These are phyloP conservation scores for Mortierella sp. DNA, from an alignment of 371 early-diverging fungal genomes.

Conservation along the genomic window DNA sequence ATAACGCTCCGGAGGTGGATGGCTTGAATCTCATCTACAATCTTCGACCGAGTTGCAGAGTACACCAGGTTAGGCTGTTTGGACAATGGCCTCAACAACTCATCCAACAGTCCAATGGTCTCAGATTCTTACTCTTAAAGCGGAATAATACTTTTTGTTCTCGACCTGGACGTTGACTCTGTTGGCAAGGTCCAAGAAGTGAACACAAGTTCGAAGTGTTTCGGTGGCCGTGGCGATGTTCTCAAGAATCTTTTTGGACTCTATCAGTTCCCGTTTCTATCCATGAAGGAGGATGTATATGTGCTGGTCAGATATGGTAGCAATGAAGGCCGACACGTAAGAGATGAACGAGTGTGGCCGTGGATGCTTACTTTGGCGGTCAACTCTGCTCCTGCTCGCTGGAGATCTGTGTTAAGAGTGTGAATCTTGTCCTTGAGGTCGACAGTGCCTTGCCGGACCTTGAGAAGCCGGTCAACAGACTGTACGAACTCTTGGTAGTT, in stretches of 20 bases:
- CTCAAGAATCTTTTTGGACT: conserved; percentile 82
- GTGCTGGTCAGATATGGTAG: background rate
- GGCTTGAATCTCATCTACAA: conserved; percentile 80
- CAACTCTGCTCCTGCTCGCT: conserved; percentile 80
- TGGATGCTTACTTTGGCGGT: conserved; percentile 72
- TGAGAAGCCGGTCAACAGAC: conserved; percentile 93
- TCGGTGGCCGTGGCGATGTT: conserved; percentile 92
- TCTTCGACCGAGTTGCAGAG: conserved; percentile 55
- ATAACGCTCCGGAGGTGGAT: conserved; percentile 74
- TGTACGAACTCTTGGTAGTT: conserved; percentile 98
- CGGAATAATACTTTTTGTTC: conserved; percentile 88
- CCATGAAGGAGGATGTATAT: background rate
- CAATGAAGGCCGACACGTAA: background rate
- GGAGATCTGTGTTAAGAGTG: conserved; percentile 86
- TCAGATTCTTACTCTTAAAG: conserved; percentile 75
- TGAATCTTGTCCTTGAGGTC: conserved; percentile 85
- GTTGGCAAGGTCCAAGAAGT: conserved; percentile 90
- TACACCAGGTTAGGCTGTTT: background rate
- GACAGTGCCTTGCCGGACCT: conserved; percentile 90
- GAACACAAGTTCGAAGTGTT: conserved; percentile 83
- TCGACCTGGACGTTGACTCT: conserved; percentile 85
- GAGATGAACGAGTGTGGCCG: background rate
- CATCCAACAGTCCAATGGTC: background rate
- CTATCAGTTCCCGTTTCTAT: conserved; percentile 93
- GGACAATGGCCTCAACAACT: background rate